phyloP scores from a whole-genome alignment of 1,139 yeast genomes.

The Blastobotrys malaysiensis region DNA sequence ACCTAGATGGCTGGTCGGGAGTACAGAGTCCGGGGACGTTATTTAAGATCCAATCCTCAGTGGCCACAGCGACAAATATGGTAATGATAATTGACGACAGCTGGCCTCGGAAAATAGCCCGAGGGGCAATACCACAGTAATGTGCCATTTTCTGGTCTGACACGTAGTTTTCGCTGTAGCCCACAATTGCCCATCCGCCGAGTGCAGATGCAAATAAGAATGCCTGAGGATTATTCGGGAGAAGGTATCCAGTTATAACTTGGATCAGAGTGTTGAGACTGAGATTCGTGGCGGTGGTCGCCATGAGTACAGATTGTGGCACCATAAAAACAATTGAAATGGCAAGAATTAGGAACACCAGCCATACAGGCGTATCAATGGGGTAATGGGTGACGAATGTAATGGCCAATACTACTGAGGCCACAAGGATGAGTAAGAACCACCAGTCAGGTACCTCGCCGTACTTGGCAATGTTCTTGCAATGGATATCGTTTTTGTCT shows the following conservation, averaged over 20 bases:
- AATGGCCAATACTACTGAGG: constrained; percentile 46
- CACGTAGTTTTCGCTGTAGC: constrained; percentile 54
- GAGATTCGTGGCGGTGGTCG: constrained; percentile 49
- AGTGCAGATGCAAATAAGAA: constrained; percentile 51
- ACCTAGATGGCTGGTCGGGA: constrained; percentile 34
- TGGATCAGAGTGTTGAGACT: constrained; percentile 53
- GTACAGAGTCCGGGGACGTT: constrained; percentile 43
- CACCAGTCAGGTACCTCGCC: constrained; percentile 62
- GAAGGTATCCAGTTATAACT: constrained; percentile 54
- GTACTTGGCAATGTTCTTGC: constrained; percentile 44
- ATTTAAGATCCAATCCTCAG: constrained; percentile 48
- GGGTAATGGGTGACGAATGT: constrained; percentile 42
- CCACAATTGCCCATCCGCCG: constrained; percentile 45
- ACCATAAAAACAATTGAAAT: constrained; percentile 51
- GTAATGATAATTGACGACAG: constrained; percentile 38
- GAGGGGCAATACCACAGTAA: constrained; percentile 55
- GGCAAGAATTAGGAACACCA: constrained; percentile 50
- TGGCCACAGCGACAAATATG: constrained; percentile 46
- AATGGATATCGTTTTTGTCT: constrained; percentile 37
- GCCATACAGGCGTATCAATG: constrained; percentile 43
- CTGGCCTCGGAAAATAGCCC: constrained; percentile 55
- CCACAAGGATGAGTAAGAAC: constrained; percentile 42
- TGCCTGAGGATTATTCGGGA: constrained; percentile 60
- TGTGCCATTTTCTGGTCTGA: constrained; percentile 56
- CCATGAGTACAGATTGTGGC: constrained; percentile 42